Evolutionary conservation across 805 yeast species (phyloP), one percentile per base, ranked within the genome.

Genomic region (Lachancea thermotolerans): DNA sequence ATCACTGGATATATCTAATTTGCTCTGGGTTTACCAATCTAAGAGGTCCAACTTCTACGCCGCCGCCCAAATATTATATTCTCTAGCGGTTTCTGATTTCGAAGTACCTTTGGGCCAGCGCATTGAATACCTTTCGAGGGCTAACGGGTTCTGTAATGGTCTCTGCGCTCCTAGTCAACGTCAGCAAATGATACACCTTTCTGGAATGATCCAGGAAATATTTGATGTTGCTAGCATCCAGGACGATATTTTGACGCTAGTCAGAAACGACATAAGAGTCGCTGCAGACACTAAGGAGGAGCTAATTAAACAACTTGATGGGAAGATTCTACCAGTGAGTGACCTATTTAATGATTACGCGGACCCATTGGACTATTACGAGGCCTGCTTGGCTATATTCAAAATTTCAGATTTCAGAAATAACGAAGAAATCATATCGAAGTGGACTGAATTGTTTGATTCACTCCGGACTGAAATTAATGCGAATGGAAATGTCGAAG

Each of bases 101-200:
- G 74, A 75, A 10, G 70, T 91, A 41, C 68, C 75, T 32, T 72
- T 91, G 47, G 73, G 76, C 33, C 82, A 83, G 56, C 77, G 99
- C 60, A 82, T 91, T 37, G 96, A 90, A 64, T 88, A 77, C 60
- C 70, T 93, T 44, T 86, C 97, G 1, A 76, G 97, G 53, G 97
- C 97, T 1, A 85, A 84, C 63, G 96, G 96, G 2, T 89, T 87
- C 69, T 85, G 95, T 63, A 86, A 87, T 59, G 84, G 95, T 63
- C 80, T 77, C 37, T 79, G 89, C 50, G 84, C 91, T 21, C 86
- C 91, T 28, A 77, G 74, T 47, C 73, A 82, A 57, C 75, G 91
- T 53, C 95, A 85, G 56, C 79, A 81, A 49, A 82, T 88, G 75
- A 78, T 82, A 27, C 80, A 79, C 55, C 69, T 91, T 46, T 74